These are phyloP conservation scores for Daedaleopsis sinensis DNA, from an alignment of 768 basidiomycete species.

Conservation along the genomic window DNA sequence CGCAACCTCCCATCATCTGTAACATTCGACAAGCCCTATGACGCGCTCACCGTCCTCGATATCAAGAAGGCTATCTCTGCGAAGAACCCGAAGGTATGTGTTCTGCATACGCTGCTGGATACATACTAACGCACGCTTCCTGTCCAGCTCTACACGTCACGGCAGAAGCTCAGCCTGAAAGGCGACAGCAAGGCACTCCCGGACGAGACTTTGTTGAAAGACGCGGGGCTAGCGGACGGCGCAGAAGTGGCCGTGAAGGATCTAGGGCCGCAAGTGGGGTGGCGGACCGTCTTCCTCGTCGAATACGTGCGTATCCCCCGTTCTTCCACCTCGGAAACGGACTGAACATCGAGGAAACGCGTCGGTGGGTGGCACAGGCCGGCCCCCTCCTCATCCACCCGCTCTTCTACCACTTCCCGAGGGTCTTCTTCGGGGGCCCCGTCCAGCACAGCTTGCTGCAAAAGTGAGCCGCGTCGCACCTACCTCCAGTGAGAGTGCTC, in stretches of 20 bases:
- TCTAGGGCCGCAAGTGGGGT: constrained; percentile 86
- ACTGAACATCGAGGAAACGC: neutral
- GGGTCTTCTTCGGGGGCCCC: constrained; percentile 66
- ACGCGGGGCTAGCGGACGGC: constrained; percentile 59
- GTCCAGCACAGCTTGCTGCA: constrained; percentile 80
- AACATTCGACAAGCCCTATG: constrained; percentile 47
- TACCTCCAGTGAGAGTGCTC: constrained; percentile 11
- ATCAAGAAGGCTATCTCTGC: constrained; percentile 67
- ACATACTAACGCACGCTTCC: neutral
- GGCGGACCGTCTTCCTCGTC: constrained; percentile 85
- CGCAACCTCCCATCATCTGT: constrained; percentile 54
- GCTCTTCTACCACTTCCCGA: constrained; percentile 72
- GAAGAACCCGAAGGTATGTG: constrained; percentile 53
- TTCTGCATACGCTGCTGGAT: no score
- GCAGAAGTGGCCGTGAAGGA: constrained; percentile 83
- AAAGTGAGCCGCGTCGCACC: constrained; percentile 47
- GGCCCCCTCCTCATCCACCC: constrained; percentile 93
- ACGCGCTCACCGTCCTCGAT: constrained; percentile 62
- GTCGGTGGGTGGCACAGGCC: constrained; percentile 43
- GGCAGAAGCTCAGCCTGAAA: constrained; percentile 74
- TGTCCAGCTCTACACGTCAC: constrained; percentile 64
- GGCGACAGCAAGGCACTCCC: constrained; percentile 62
- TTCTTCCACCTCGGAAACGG: neutral
- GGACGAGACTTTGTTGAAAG: constrained; percentile 62
- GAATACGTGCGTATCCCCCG: constrained; percentile 80